Base-by-base conservation (phyloP, 139 green algal genomes). In the Micromonas pusilla region DNA sequence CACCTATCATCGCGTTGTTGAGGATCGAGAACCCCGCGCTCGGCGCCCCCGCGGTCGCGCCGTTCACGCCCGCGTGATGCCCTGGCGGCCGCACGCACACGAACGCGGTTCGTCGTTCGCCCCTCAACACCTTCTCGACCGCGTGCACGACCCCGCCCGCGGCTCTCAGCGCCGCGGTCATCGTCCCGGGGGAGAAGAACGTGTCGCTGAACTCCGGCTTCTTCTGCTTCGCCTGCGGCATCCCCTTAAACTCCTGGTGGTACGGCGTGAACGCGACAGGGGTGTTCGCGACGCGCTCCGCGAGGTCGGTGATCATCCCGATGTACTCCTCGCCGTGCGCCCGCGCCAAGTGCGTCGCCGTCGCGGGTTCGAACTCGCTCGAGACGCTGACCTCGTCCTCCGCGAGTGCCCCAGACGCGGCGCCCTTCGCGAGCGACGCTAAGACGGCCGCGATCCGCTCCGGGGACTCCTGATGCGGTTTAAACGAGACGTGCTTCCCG, bases 1-100 rank as follows among this genome's bases (percentile, higher is more conserved):
- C 53, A 75, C 68, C 72, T 38, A 78, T 78, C 72, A 68, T 67
- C 0, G 53, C 72, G 52, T 78, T 67, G 30, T 78, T 78, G 28
- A 78, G 19, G 52, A 78, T 52, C 1, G 20, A 57, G 52, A 78
- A 78, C 30, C 72, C 72, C 4, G 23, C 32, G 39, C 39, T 68
- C n/a, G 31, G 28, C 4, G 52, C 72, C 6, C 32, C 53, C 33
- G 45, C 72, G 21, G 72, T 78, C 4, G 72, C 52, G 26, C 72
- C 72, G 23, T 67, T 25, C 2, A 52, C 19, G 1, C 72, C 72
- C 1, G 72, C 72, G 72, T 78, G 72, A 53, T 78, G 72, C 0
- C 72, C 72, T 2, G 72, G 72, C 52, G 72, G 72, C 2, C 72
- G 52, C 33, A 45, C 45, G 38, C 72, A 78, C 28, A 66, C 52